These are phyloP conservation scores for Chlorociboria aeruginascens DNA, from an alignment of 495 filamentous ascomycete genomes.

Conservation along the genomic window DNA sequence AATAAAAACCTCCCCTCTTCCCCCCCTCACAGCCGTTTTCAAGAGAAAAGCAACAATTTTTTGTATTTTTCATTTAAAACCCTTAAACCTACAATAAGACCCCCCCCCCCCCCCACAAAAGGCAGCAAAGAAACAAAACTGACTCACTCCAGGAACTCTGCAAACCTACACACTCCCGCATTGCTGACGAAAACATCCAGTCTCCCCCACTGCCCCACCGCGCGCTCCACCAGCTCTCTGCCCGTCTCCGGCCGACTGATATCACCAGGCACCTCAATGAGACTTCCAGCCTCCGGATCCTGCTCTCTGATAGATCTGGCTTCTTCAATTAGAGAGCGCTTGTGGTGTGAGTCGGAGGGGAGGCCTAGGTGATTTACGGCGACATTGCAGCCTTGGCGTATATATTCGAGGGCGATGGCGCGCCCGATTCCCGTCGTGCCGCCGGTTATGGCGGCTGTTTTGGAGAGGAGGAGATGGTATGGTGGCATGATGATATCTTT, in stretches of 20 bases:
- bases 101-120: background rate
- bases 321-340: constrained; percentile 40
- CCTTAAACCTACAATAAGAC: background rate
- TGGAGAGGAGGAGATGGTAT: constrained; percentile 42
- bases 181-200: constrained; percentile 81
- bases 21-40: background rate
- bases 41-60: too few relatives aligned
- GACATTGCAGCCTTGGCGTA: constrained; percentile 57
- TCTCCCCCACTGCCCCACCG: constrained; percentile 43
- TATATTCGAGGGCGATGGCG: constrained; percentile 59
- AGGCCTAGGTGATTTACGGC: constrained; percentile 60
- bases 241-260: constrained; percentile 55
- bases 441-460: constrained; percentile 66
- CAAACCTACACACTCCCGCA: constrained; percentile 76
- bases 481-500: constrained; percentile 1
- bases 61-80: too few relatives aligned
- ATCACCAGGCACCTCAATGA: constrained; percentile 53
- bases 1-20: too few relatives aligned
- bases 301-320: constrained; percentile 29
- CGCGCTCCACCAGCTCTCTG: constrained; percentile 38
- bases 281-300: constrained; percentile 27
- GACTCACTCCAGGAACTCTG: constrained; percentile 59
- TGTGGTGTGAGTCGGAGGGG: constrained; percentile 36
- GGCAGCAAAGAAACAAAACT: background rate
- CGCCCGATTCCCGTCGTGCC: constrained; percentile 68